Evolutionary conservation across 2,329 filamentous ascomycete species (phyloP).

Genomic region (Alternaria sp.): DNA sequence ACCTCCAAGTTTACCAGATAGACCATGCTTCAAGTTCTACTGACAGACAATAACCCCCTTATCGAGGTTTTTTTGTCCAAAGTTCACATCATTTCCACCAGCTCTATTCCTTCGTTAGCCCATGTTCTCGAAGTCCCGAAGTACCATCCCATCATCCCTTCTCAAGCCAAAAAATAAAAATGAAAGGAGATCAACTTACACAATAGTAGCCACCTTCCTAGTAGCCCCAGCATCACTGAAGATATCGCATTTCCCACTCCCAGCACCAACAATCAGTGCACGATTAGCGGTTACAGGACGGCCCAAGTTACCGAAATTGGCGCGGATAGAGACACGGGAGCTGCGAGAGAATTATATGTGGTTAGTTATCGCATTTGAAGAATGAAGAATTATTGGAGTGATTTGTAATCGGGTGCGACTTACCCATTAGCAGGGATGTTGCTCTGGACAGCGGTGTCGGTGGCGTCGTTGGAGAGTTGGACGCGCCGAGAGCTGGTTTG

Average conservation of each 20-base stretch:
- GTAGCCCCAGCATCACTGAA: background rate
- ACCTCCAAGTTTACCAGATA: accelerated
- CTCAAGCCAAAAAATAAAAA: background rate
- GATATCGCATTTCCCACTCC: background rate
- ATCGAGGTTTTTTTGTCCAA: background rate
- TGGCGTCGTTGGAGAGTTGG: constrained; percentile 23
- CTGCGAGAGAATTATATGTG: background rate
- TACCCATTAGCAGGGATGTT: constrained; percentile 19
- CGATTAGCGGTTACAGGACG: background rate
- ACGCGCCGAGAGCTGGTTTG: constrained; percentile 21
- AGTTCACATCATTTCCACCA: background rate
- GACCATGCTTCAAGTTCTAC: accelerated
- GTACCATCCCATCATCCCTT: background rate
- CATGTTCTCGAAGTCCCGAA: background rate
- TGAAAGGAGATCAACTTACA: background rate
- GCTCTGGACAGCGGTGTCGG: constrained; percentile 24
- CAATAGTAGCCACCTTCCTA: background rate
- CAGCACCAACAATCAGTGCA: background rate
- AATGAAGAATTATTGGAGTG: background rate
- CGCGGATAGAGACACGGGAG: background rate
- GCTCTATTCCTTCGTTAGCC: background rate
- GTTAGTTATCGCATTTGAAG: no score
- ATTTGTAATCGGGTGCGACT: background rate
- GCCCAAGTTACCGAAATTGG: background rate
- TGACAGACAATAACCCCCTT: background rate